These are phyloP conservation scores for Lachnellula occidentalis DNA, from an alignment of 2,329 filamentous ascomycete genomes.

Conservation along the genomic window DNA sequence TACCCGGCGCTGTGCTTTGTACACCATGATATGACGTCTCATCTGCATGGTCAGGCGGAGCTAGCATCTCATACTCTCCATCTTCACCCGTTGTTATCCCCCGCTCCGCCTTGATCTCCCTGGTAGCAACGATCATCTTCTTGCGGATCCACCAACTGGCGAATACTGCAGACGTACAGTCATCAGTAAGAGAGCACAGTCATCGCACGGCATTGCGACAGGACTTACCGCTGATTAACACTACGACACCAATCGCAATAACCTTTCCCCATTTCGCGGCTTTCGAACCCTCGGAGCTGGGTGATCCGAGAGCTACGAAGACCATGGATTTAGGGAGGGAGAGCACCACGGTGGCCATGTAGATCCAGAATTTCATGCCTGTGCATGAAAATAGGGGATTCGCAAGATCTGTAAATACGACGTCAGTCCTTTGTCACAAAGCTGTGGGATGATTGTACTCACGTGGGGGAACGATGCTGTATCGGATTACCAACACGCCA, in stretches of 20 bases:
- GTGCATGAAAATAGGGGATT: slow-evolving; percentile 17
- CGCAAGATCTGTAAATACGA: slow-evolving; percentile 10
- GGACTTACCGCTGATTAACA: slow-evolving; percentile 5
- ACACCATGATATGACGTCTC: slow-evolving; percentile 5
- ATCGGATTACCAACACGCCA: slow-evolving; percentile 16
- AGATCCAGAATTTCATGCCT: slow-evolving; percentile 17
- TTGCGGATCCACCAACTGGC: slow-evolving; percentile 15
- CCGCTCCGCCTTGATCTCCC: slow-evolving; percentile 9
- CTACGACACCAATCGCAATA: slow-evolving; percentile 8
- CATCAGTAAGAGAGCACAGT: neutral
- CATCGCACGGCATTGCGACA: neutral
- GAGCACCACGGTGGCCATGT: slow-evolving; percentile 14
- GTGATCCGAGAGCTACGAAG: slow-evolving; percentile 14
- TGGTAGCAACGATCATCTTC: slow-evolving; percentile 8
- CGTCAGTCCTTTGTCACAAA: neutral
- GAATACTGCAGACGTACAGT: slow-evolving; percentile 1
- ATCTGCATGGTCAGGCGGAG: neutral
- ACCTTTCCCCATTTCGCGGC: slow-evolving; percentile 13
- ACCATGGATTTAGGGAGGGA: slow-evolving; percentile 15
- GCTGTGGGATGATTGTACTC: neutral
- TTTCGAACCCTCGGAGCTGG: slow-evolving; percentile 10
- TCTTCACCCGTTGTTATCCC: slow-evolving; percentile 2
- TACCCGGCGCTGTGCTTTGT: too few relatives aligned
- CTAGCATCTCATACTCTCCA: slow-evolving; percentile 10
- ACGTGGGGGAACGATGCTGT: slow-evolving; percentile 17